Base-by-base conservation (phyloP, 2,329 filamentous ascomycete species). In the Exophiala xenobiotica region DNA sequence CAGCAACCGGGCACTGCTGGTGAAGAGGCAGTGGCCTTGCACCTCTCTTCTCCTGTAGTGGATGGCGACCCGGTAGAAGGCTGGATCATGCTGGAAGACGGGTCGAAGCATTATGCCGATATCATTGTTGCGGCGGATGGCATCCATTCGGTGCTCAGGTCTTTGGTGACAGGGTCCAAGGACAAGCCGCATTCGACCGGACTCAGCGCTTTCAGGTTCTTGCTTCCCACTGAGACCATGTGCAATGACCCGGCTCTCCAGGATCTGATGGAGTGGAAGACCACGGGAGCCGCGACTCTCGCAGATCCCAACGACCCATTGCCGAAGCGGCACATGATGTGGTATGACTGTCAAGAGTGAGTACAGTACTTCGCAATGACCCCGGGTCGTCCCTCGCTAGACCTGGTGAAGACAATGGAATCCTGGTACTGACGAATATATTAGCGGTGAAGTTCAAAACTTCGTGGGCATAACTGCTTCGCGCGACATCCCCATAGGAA, bases 81-180 rank as follows among this genome's bases (percentile, higher is more conserved):
- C 0, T 60, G 49, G 11, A 51, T 79, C 1, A 60, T 59, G 22
- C 80, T 81, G 56, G 64, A 68, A n/a, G 78, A 81, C 56, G 76
- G 74, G 4, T 70, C 68, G 0, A 66, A 63, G 2, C 66, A 67
- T 0, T 60, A 64, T 0, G 75, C 74, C 0, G 78, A 82, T 53
- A 49, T 82, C 1, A 58, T 82, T 2, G 56, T 82, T 2, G 79
- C 77, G 1, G 79, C 78, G 1, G 79, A 82, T 54, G 79, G 79
- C 0, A 76, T 80, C 3, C 67, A 74, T 44, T 68, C 66, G 0
- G 49, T 62, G 4, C 58, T 62, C 4, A 53, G 58, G 61, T 60
- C 66, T 50, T 53, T 61, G 57, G 47, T 69, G 53, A 61, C 35
- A 9, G 70, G 55, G 1, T 49, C 2, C 44, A 65, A 7, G 53